Conservation (phyloP, 2,329 filamentous ascomycete genomes). For the Pochonia chlamydosporia region DNA sequence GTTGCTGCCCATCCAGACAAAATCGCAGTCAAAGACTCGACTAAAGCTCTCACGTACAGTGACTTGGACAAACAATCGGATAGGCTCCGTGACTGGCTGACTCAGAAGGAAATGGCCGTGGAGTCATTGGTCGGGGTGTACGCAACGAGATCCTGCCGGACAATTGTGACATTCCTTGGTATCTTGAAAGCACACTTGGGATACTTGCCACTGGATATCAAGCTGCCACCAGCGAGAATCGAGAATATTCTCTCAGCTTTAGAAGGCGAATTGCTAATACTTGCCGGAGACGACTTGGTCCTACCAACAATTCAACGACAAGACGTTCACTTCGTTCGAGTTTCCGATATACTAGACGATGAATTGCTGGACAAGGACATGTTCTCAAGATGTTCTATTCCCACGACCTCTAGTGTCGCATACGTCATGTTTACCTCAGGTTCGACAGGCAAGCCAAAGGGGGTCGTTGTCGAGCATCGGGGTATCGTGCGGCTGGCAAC, state of each 20-base stretch:
- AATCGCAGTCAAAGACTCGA: constrained; percentile 15
- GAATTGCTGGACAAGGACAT: neutral
- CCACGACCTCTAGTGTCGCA: constrained; percentile 1
- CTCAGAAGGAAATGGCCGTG: neutral
- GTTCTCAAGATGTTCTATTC: neutral
- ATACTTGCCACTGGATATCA: constrained; percentile 18
- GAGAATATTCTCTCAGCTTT: constrained; percentile 13
- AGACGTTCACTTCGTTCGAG: constrained; percentile 9
- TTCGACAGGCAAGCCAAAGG: too few relatives aligned
- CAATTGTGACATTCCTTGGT: constrained; percentile 16
- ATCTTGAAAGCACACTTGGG: constrained; percentile 18
- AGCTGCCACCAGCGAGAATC: constrained; percentile 12
- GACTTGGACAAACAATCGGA: constrained; percentile 15
- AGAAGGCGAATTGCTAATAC: constrained; percentile 8
- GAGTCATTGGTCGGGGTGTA: constrained; percentile 16
- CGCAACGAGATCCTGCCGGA: constrained; percentile 13
- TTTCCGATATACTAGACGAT: constrained; percentile 9
- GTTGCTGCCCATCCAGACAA: constrained; percentile 8
- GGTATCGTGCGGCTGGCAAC: constrained; percentile 7
- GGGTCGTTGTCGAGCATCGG: constrained; percentile 16
- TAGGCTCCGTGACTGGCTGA: constrained; percentile 13
- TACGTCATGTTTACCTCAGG: constrained; percentile 19
- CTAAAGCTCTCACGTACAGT: constrained; percentile 11
- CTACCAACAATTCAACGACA: constrained; percentile 1
- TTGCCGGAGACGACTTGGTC: constrained; percentile 8